Percentiles rank a stretch among this genome's conserved stretches.
Conservation (phyloP, 2,329 filamentous ascomycete genomes). For the Calonectria pseudoreteaudii region DNA sequence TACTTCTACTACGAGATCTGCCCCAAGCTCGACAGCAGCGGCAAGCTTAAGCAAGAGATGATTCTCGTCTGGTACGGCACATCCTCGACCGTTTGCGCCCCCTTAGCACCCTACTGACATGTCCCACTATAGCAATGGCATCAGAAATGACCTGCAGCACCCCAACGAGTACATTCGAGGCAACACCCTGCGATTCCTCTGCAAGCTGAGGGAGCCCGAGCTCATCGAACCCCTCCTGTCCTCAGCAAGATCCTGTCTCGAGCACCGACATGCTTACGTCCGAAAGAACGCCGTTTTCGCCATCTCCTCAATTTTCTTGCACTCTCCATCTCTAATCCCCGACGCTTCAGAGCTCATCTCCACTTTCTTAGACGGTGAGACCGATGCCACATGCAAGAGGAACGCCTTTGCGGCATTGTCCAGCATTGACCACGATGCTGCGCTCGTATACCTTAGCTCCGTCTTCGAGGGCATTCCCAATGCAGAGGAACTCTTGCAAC, state of each 20-base stretch:
- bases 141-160: constrained; percentile 96
- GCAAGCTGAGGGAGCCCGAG: constrained; percentile 94
- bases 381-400: constrained; percentile 94
- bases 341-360: constrained; percentile 94
- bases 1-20: constrained; percentile 99
- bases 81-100: constrained; percentile 8
- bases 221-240: constrained; percentile 96
- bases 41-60: constrained; percentile 99
- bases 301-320: constrained; percentile 89
- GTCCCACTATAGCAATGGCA: constrained; percentile 81
- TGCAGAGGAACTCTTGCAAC: constrained; percentile 90
- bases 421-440: constrained; percentile 93
- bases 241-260: constrained; percentile 90
- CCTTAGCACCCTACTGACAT: constrained; percentile 22
- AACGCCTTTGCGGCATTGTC: constrained; percentile 95
- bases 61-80: constrained; percentile 88
- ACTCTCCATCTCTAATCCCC: constrained; percentile 91
- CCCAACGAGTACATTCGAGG: constrained; percentile 98
- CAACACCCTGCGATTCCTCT: constrained; percentile 97
- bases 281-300: constrained; percentile 98
- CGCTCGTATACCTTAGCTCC: constrained; percentile 85
- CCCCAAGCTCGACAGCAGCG: constrained; percentile 90
- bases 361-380: constrained; percentile 90
- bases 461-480: constrained; percentile 96
- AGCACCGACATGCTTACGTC: constrained; percentile 97